These are phyloP conservation scores for Pluteus cervinus DNA, from an alignment of 768 basidiomycete genomes.

Conservation along the genomic window DNA sequence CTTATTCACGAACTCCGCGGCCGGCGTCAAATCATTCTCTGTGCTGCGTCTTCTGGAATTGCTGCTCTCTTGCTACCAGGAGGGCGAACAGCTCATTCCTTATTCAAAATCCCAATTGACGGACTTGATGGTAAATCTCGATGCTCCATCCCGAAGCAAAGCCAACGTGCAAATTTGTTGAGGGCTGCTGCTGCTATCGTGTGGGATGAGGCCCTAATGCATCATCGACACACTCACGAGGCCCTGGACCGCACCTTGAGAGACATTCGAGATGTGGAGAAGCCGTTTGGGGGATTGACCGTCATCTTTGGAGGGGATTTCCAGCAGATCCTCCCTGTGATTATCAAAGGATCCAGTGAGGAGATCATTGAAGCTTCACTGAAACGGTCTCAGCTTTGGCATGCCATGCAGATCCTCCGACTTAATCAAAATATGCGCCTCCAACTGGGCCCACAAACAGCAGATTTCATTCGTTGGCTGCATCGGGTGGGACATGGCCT, in stretches of 20 bases:
- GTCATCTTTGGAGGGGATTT: slow-evolving; percentile 42
- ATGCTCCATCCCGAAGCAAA: slow-evolving; percentile 23
- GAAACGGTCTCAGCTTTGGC: slow-evolving; percentile 33
- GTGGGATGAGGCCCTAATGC: slow-evolving; percentile 38
- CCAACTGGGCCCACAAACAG: too few relatives aligned
- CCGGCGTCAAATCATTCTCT: background rate
- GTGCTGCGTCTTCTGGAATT: slow-evolving; percentile 20
- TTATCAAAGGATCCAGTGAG: slow-evolving; percentile 25
- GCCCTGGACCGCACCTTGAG: slow-evolving; percentile 28
- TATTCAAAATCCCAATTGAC: background rate
- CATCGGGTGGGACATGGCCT: slow-evolving; percentile 29
- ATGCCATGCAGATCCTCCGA: slow-evolving; percentile 19
- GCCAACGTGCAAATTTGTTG: too few relatives aligned
- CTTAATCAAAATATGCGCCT: slow-evolving; percentile 35
- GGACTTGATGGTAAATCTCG: background rate
- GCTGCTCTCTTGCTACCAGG: slow-evolving; percentile 3
- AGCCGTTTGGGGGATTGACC: slow-evolving; percentile 34
- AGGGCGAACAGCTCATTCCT: slow-evolving; percentile 4
- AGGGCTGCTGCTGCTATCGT: slow-evolving; percentile 25
- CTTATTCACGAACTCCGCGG: slow-evolving; percentile 11
- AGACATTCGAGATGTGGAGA: slow-evolving; percentile 20
- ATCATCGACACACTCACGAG: slow-evolving; percentile 27
- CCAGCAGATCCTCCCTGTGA: slow-evolving; percentile 38
- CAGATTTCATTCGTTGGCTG: too few relatives aligned
- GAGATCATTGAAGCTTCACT: slow-evolving; percentile 31